Evolutionary conservation across 78 protist genomes (phyloP), one percentile per base, ranked within the genome.

Genomic region (Anaeramoeba flamelloides): DNA sequence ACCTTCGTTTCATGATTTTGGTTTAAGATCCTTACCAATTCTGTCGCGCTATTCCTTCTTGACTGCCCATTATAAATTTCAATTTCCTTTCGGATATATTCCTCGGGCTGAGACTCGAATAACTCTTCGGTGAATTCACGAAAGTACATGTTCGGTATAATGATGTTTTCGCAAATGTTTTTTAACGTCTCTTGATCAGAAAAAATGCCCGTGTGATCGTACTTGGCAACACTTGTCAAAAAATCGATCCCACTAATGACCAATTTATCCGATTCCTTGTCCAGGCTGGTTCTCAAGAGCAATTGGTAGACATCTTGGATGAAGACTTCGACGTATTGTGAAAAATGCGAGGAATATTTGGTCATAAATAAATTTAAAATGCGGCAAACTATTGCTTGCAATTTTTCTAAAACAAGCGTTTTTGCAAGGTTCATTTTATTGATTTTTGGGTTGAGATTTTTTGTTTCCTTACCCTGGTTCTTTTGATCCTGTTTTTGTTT

Each of bases 71-170:
- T 38, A 36, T 36, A 75, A 2, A 36, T 38, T 2, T 75, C 77
- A 22, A 75, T 22, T 36, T 75, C 77, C 2, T 38, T 36, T 22
- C 77, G 77, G 77, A 75, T 75, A 38, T 75, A 75, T 22, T 75
- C 77, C 26, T 2, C 36, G 26, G 77, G 41, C 41, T 75, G 34
- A 38, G 2, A 2, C 2, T 75, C 77, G 36, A 75, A 75, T 22
- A 3, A 36, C 2, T 75, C 77, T 38, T 1, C 77, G 77, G 34
- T 38, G 41, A 2, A 2, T 22, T 75, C 77, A 38, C 2, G 1
- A 38, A 75, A 2, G 41, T 3, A 22, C 77, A 75, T 75, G 77
- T 75, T 75, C 41, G 77, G 77, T 2, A 75, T 75, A 38, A 75
- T 2, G 77, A 75, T 38, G 41, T 75, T 36, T 38, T 75, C 77